Evolutionary conservation across 2,329 filamentous ascomycete genomes (phyloP).

Genomic region (Claviceps spartinae): DNA sequence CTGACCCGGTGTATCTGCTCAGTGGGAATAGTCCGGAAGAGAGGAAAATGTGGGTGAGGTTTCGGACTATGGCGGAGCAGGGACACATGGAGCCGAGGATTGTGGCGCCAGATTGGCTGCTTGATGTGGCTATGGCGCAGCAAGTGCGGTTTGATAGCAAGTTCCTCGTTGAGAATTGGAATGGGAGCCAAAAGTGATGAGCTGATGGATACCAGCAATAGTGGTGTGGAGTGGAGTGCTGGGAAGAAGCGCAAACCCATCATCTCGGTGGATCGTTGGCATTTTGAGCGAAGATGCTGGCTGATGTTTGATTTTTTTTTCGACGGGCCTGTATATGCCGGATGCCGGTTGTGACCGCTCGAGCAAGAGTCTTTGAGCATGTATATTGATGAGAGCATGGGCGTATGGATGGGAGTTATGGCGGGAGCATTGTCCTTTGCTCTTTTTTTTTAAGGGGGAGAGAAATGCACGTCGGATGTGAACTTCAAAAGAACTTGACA

Average conservation of each 20-base stretch:
- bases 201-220: neutral
- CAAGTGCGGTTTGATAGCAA: conserved; percentile 53
- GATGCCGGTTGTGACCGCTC: neutral
- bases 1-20: conserved; percentile 71
- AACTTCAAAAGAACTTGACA: conserved; percentile 85
- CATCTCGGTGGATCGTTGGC: conserved; percentile 8
- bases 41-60: conserved; percentile 62
- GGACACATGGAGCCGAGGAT: conserved; percentile 71
- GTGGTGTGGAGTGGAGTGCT: neutral
- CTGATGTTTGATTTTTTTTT: neutral
- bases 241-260: conserved; percentile 1
- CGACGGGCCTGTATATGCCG: neutral
- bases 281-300: neutral
- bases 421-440: neutral
- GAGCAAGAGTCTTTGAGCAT: neutral
- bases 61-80: conserved; percentile 63
- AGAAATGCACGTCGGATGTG: neutral
- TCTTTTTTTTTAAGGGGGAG: neutral
- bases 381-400: neutral
- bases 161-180: conserved; percentile 41
- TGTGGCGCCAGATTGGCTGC: conserved; percentile 76
- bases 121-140: conserved; percentile 83
- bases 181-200: conserved; percentile 13
- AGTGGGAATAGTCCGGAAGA: conserved; percentile 56
- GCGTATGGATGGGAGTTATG: neutral